phyloP scores from a whole-genome alignment of 352 stramenopile genomes.

The Phytophthora quininea region DNA sequence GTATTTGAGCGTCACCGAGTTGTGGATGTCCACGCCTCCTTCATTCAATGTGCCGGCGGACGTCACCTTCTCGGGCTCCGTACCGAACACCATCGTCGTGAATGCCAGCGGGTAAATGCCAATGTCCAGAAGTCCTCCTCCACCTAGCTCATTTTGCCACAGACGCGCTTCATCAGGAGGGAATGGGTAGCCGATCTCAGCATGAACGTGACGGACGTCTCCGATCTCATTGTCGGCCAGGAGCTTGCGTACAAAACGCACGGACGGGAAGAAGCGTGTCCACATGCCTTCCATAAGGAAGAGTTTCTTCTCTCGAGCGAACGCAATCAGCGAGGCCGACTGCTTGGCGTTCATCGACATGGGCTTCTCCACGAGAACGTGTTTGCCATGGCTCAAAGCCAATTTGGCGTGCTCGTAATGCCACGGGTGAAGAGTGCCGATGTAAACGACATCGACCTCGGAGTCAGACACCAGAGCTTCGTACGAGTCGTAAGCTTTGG shows the following conservation, averaged over 20 bases:
- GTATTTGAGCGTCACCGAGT: conserved; percentile 71
- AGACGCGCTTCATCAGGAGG: conserved; percentile 50
- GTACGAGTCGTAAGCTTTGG: conserved; percentile 82
- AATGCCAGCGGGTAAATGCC: conserved; percentile 82
- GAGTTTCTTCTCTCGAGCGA: conserved; percentile 69
- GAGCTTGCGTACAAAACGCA: conserved; percentile 69
- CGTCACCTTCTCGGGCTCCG: conserved; percentile 47
- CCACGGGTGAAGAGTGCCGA: conserved; percentile 90
- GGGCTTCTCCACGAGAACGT: conserved; percentile 94
- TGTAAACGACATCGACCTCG: conserved; percentile 92
- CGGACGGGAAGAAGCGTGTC: conserved; percentile 85
- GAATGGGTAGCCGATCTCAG: conserved; percentile 75
- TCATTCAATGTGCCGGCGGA: conserved; percentile 32
- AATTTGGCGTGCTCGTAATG: conserved; percentile 80
- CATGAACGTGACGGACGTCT: conserved; percentile 69
- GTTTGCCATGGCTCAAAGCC: conserved; percentile 86
- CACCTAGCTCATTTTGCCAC: conserved; percentile 77
- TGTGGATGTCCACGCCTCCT: conserved; percentile 60
- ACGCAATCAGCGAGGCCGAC: conserved; percentile 61
- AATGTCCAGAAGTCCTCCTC: conserved; percentile 74
- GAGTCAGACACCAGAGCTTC: conserved; percentile 79
- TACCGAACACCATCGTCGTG: conserved; percentile 65
- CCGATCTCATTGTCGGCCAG: conserved; percentile 63
- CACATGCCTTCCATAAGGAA: conserved; percentile 90
- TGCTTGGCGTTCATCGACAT: conserved; percentile 89